Evolutionary conservation across 2,329 filamentous ascomycete genomes (phyloP), one percentile per base, ranked within the genome.

Genomic region (Paecilomyces sp.): DNA sequence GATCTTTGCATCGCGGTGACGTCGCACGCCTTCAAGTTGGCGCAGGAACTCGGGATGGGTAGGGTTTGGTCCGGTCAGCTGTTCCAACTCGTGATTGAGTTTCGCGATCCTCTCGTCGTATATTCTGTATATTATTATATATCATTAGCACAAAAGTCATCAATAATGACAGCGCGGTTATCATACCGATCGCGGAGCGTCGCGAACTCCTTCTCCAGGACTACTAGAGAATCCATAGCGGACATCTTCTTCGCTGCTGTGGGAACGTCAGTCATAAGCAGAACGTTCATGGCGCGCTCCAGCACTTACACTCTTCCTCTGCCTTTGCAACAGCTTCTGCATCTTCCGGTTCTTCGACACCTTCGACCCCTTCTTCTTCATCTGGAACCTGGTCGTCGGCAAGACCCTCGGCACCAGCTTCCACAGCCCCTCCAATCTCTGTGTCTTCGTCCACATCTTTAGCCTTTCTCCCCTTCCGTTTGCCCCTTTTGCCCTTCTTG

Each of bases 31-130:
- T 71, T 91, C 86, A 73, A 95, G 88, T 87, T 96, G 95, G 51
- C 90, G 90, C 36, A 97, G 81, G 66, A 92, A 93, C 73, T 96
- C 93, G 36, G 91, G 90, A 71, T 99, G 94, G n/a, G 86, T 88
- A 57, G 83, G 83, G 56, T 82, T 80, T 1, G 83, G 76, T 59
- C 83, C 79, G 55, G 78, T 79, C 54, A 89, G 78, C 73, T 87
- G 79, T 54, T 83, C 80, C 55, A 88, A 77, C 73, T 88, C 86
- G 56, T 80, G 78, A 63, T 96, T 92, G 58, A 96, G 81, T 68
- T 90, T 87, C 56, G 90, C 88, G 24, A 99, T 83, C 63, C 91
- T 86, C 74, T 97, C 93, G 70, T 94, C 91, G 74, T 92, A 94
- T 51, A 97, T 83, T 65, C 92, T 95, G 68, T 8, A 61, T 15